Evolutionary conservation across 2,329 filamentous ascomycete genomes (phyloP), one percentile per base, ranked within the genome.

Genomic region (Amauroascus niger): DNA sequence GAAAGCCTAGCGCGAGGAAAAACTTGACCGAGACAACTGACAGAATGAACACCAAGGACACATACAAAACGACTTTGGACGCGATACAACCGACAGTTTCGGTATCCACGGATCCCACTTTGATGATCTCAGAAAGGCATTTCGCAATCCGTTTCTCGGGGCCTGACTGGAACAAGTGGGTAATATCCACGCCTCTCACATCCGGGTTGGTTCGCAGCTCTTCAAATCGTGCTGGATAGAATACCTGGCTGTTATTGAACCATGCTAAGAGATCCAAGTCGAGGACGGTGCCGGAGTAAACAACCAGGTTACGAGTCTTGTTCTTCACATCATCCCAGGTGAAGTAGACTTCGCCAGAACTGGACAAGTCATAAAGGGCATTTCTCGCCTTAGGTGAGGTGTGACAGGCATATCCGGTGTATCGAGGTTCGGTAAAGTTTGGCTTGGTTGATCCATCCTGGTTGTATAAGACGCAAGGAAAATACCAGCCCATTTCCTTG

Each of bases 11-110:
- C 9, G 93, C 93, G 49, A 98, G 79, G n/a, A 85, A 66, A 65
- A 98, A 98, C 60, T 95, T 91, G 58, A 86, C 80, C 14, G 80
- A 66, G 4, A 98, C 94, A 49, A 98, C 88, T 3, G 88, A 83
- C 56, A 98, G 73, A 71, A 98, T 98, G 69, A 98, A 87, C 52
- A 86, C 82, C 59, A 98, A 76, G 3, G 91, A 94, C 50, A 95
- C 84, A 66, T 98, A 98, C 41, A 98, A 82, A 2, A 98, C 93
- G 24, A 98, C 90, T 72, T 95, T 87, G 59, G 91, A 95, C 1
- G 93, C 93, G 67, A 98, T 98, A 73, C 93, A 98, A 14, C 93
- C 93, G 47, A 98, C 87, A 6, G 88, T 95, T 63, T 95, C 90
- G 0, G 93, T 97, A 64, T 98, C 94, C 56, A 98, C 86, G 11